Percentiles rank a stretch among this genome's conserved stretches.
Conservation (phyloP, 1,284 basidiomycete genomes). For the Lignosus rhinocerotis region DNA sequence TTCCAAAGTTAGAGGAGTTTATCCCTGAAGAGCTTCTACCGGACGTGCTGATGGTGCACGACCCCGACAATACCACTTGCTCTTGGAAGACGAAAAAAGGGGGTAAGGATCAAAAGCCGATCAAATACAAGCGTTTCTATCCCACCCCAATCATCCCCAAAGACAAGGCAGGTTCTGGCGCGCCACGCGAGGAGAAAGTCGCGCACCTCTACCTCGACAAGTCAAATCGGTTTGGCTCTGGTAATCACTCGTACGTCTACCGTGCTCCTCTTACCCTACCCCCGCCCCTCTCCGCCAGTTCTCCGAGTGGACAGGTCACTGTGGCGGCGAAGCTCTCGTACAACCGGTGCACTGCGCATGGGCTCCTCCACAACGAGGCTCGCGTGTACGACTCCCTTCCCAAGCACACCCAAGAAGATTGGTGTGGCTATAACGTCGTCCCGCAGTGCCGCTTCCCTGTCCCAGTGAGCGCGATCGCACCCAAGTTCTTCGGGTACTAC, state of each 20-base stretch:
- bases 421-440: constrained; percentile 47
- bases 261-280: constrained; percentile 36
- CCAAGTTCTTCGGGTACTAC: constrained; percentile 59
- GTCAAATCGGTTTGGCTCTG: constrained; percentile 33
- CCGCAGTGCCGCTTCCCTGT: constrained; percentile 43
- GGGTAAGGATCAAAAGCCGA: background rate
- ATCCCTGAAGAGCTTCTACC: constrained; percentile 36
- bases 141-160: background rate
- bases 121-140: constrained; percentile 28
- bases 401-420: constrained; percentile 47
- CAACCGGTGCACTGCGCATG: constrained; percentile 20
- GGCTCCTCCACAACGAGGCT: constrained; percentile 41
- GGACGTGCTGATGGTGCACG: constrained; percentile 35
- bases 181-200: constrained; percentile 12
- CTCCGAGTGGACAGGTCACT: constrained; percentile 28
- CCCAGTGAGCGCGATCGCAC: constrained; percentile 47
- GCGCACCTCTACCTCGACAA: constrained; percentile 30
- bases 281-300: constrained; percentile 28
- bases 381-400: constrained; percentile 46
- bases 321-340: constrained; percentile 38
- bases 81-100: background rate
- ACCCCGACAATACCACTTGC: constrained; percentile 19
- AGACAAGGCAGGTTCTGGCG: background rate
- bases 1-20: constrained; percentile 35
- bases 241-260: constrained; percentile 37